Evolutionary conservation across 164 flowering plant species (phyloP).

Genomic region (Warburgia ugandensis): DNA sequence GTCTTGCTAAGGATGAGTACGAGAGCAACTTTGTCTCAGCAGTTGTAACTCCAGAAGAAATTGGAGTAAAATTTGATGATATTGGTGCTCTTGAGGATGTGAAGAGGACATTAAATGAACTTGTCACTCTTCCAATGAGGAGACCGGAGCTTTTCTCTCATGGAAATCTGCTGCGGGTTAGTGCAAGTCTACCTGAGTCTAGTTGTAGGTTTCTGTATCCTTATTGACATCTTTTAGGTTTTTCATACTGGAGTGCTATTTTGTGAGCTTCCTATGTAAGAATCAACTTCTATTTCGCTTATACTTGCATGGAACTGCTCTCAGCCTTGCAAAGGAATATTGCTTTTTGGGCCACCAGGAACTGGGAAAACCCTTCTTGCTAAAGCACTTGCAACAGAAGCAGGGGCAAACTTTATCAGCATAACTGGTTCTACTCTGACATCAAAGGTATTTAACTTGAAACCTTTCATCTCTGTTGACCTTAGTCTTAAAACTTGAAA

Average conservation of each 20-base stretch:
- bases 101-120: constrained; percentile 84
- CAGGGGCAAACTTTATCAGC: constrained; percentile 96
- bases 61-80: constrained; percentile 93
- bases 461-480: no score
- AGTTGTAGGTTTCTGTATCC: no score
- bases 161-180: constrained; percentile 91
- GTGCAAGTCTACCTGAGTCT: no score
- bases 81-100: constrained; percentile 99
- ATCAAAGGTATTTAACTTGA: constrained; percentile 76
- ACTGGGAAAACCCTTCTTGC: constrained; percentile 99
- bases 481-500: no score
- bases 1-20: constrained; percentile 90
- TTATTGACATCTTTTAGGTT: background rate
- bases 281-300: no score
- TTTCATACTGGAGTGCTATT: background rate
- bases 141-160: constrained; percentile 92
- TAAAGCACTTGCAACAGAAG: constrained; percentile 98
- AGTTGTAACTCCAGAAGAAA: constrained; percentile 89
- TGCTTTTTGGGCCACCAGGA: constrained; percentile 99
- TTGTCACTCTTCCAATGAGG: constrained; percentile 96
- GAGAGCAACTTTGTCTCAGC: constrained; percentile 95
- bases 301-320: constrained; percentile 8
- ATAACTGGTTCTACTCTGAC: constrained; percentile 97
- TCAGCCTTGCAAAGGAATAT: constrained; percentile 98
- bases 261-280: no score